Conservation (phyloP, 345 rosid species). For the Zanthoxylum bungeanum region DNA sequence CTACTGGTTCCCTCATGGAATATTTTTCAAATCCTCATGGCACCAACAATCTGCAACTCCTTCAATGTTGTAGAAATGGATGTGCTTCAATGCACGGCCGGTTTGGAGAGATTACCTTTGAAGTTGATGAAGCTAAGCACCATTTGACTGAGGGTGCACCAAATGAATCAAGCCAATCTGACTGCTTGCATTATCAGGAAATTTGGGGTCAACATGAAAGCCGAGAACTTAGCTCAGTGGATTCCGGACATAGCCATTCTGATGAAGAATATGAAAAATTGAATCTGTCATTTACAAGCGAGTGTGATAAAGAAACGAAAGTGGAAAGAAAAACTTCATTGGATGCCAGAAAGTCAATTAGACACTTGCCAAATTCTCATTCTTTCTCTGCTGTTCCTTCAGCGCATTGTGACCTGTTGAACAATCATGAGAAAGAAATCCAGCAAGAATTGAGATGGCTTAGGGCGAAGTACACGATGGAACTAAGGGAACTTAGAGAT, state of each 20-base stretch:
- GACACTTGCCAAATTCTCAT: constrained; percentile 27
- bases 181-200: constrained; percentile 38
- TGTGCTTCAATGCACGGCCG: constrained; percentile 82
- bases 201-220: constrained; percentile 74
- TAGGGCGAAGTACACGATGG: constrained; percentile 57
- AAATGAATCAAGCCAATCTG: constrained; percentile 22
- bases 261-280: constrained; percentile 54
- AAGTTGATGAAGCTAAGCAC: constrained; percentile 45
- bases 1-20: constrained; percentile 58
- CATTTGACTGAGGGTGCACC: constrained; percentile 29
- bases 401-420: constrained; percentile 25
- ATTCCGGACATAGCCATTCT: constrained; percentile 47
- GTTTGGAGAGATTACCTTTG: constrained; percentile 74
- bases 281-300: constrained; percentile 22
- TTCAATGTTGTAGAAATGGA: constrained; percentile 50
- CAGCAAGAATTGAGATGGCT: constrained; percentile 68
- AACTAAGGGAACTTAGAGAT: constrained; percentile 52
- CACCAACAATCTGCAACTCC: constrained; percentile 31
- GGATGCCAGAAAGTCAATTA: constrained; percentile 24
- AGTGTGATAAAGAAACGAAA: constrained; percentile 18
- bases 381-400: constrained; percentile 33
- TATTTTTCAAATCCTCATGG: constrained; percentile 41
- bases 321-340: constrained; percentile 26
- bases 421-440: constrained; percentile 37
- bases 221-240: constrained; percentile 62